Evolutionary conservation across 139 green algal genomes (phyloP).

Genomic region (Monoraphidium neglectum): DNA sequence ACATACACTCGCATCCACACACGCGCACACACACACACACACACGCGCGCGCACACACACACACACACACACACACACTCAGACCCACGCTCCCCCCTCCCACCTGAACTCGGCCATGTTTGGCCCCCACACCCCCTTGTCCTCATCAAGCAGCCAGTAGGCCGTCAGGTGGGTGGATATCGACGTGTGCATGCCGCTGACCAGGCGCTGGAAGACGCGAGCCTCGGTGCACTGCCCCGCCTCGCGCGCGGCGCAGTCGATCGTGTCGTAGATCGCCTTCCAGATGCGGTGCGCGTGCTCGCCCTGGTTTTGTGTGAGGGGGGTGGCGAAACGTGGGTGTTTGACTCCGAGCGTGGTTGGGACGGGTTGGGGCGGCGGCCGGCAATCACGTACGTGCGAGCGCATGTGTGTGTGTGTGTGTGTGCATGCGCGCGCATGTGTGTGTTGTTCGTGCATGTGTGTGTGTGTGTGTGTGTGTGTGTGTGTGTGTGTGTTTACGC

Average conservation of each 20-base stretch:
- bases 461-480: too few species aligned
- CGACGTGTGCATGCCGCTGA: slow-evolving; percentile 92
- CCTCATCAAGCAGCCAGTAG: slow-evolving; percentile 78
- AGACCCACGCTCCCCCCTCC: not conserved
- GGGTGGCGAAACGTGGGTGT: not conserved
- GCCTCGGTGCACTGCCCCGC: slow-evolving; percentile 60
- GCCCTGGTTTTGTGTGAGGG: slow-evolving; percentile 46
- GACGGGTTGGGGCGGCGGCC: not conserved
- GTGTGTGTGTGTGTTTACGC: too few species aligned
- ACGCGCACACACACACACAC: too few species aligned
- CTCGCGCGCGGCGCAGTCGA: slow-evolving; percentile 69
- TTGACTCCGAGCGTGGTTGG: too few species aligned
- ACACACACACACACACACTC: not conserved
- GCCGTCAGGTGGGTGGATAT: slow-evolving; percentile 87
- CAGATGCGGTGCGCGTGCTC: slow-evolving; percentile 92
- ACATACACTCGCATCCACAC: too few species aligned
- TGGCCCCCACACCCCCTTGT: slow-evolving; percentile 65
- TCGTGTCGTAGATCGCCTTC: slow-evolving; percentile 90
- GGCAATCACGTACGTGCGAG: too few species aligned
- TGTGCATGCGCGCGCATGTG: too few species aligned
- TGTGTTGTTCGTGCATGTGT: too few species aligned
- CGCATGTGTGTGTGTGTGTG: too few species aligned
- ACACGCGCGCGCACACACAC: too few species aligned
- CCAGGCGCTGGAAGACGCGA: slow-evolving; percentile 87
- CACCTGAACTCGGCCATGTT: slow-evolving; percentile 77